Conservation (phyloP, 345 rosid genomes). For the Turnera subulata region DNA sequence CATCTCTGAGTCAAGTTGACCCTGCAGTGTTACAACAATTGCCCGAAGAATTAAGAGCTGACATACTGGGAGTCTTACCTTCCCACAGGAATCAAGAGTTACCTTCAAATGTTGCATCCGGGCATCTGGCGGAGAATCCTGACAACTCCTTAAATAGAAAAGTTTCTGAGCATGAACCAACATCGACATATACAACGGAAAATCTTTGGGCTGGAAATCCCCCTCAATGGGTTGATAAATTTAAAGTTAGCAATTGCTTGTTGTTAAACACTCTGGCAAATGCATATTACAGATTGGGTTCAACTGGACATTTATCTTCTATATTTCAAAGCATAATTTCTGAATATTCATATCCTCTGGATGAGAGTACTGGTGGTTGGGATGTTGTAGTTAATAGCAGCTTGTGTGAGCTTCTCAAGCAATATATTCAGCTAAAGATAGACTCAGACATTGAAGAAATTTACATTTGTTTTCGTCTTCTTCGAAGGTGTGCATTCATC, state of each 20-base stretch:
- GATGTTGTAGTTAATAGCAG: conserved; percentile 39
- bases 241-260: conserved; percentile 48
- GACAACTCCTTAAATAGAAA: conserved; percentile 23
- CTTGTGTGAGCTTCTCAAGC: conserved; percentile 58
- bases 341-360: conserved; percentile 22
- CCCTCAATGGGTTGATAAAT: conserved; percentile 68
- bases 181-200: conserved; percentile 15
- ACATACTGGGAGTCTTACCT: conserved; percentile 63
- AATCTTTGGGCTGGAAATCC: conserved; percentile 76
- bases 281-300: conserved; percentile 44
- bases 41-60: conserved; percentile 75
- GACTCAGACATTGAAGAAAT: conserved; percentile 76
- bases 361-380: conserved; percentile 37
- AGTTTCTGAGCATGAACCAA: conserved; percentile 32
- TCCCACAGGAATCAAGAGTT: conserved; percentile 41
- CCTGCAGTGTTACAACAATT: conserved; percentile 66
- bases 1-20: conserved; percentile 80
- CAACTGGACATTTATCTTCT: conserved; percentile 47
- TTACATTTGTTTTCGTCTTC: conserved; percentile 64
- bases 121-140: conserved; percentile 28
- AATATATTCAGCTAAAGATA: conserved; percentile 63
- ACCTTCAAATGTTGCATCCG: conserved; percentile 27
- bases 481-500: conserved; percentile 49
- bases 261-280: conserved; percentile 50
- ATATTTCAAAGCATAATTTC: conserved; percentile 48